Conservation (phyloP, 129 eudicot genomes). For the carrot (Daucus carota) region DNA sequence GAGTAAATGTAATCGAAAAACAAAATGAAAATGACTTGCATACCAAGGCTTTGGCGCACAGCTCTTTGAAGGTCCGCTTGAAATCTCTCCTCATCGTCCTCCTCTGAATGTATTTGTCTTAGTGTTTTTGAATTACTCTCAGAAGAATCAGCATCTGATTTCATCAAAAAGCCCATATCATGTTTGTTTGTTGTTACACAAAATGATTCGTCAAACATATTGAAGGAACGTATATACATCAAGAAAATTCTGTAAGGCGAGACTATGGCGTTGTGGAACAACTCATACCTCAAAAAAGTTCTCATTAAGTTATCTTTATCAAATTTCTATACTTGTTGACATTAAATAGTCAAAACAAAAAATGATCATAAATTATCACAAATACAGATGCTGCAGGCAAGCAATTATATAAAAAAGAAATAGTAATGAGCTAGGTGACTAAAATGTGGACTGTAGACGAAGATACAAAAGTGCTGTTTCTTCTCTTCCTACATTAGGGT, state of each 20-base stretch:
- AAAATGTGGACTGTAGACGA: background rate
- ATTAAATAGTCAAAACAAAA: background rate
- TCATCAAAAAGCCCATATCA: constrained; percentile 15
- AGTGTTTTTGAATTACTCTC: constrained; percentile 43
- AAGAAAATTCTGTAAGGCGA: background rate
- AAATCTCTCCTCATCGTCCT: constrained; percentile 85
- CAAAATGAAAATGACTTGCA: background rate
- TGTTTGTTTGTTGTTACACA: constrained; percentile 13
- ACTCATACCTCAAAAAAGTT: background rate
- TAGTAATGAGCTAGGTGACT: background rate
- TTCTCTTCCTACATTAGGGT: background rate
- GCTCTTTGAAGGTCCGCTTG: constrained; percentile 94
- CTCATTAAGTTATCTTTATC: background rate
- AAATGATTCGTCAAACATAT: background rate
- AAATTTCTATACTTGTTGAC: background rate
- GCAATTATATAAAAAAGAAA: background rate
- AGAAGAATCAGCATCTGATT: constrained; percentile 17
- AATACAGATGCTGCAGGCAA: background rate
- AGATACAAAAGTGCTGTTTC: background rate
- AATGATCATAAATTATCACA: background rate
- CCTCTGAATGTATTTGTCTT: constrained; percentile 55
- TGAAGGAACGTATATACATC: background rate
- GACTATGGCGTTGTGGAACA: background rate
- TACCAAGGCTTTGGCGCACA: constrained; percentile 92
- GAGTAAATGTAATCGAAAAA: background rate